Conservation (phyloP, 495 filamentous ascomycete genomes). For the Hamigera avellanea region DNA sequence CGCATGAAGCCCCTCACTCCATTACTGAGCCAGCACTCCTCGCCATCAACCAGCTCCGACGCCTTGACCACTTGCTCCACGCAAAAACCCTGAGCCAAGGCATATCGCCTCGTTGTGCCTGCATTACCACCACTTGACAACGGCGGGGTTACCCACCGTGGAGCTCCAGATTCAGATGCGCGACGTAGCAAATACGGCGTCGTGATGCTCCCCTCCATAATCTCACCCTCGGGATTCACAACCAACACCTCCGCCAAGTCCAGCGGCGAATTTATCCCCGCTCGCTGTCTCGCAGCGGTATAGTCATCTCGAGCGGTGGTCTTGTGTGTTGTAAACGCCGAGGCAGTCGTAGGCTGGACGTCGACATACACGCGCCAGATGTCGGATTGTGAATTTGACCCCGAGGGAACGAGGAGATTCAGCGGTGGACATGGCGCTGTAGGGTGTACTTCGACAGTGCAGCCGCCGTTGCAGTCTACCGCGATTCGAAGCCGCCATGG, state of each 20-base stretch:
- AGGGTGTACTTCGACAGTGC: slow-evolving; percentile 37
- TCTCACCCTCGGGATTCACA: slow-evolving; percentile 49
- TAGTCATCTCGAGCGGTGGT: slow-evolving; percentile 60
- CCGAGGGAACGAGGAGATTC: slow-evolving; percentile 40
- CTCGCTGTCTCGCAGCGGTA: slow-evolving; percentile 45
- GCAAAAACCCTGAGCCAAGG: slow-evolving; percentile 51
- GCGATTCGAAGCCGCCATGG: slow-evolving; percentile 43
- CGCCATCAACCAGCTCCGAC: slow-evolving; percentile 51
- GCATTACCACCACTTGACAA: slow-evolving; percentile 60
- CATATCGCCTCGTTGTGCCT: slow-evolving; percentile 75
- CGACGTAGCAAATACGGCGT: slow-evolving; percentile 67
- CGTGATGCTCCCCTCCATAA: slow-evolving; percentile 81
- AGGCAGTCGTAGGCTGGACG: slow-evolving; percentile 33
- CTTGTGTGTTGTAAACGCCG: slow-evolving; percentile 63
- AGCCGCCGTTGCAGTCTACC: slow-evolving; percentile 35
- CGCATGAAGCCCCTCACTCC: slow-evolving; percentile 66
- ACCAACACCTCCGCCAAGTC: slow-evolving; percentile 62
- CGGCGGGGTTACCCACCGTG: slow-evolving; percentile 30
- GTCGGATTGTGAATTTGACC: slow-evolving; percentile 1
- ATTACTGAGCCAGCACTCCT: slow-evolving; percentile 77
- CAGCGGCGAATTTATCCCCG: slow-evolving; percentile 36
- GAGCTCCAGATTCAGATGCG: background rate
- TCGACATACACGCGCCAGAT: slow-evolving; percentile 47
- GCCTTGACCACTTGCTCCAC: slow-evolving; percentile 46
- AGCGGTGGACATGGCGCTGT: slow-evolving; percentile 34